Conservation (phyloP, 73 alveolate genomes). For the Paramecium sonneborni region DNA sequence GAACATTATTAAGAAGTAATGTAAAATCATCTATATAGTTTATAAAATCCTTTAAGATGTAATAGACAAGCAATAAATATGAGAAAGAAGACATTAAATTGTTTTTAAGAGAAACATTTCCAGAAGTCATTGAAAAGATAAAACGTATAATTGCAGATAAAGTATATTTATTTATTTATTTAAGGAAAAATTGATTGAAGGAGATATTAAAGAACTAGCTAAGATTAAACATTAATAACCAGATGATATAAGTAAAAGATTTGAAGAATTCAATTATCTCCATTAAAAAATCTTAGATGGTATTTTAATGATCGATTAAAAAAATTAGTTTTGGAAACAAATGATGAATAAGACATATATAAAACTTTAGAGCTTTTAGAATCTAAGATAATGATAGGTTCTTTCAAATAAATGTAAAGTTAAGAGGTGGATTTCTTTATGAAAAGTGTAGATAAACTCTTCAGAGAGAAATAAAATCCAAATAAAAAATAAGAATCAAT, state of each 20-base stretch:
- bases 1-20: conserved; percentile 38
- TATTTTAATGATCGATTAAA: neutral
- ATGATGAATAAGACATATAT: conserved; percentile 1
- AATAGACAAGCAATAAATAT: neutral
- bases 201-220: conserved; percentile 25
- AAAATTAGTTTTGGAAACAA: neutral
- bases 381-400: conserved; percentile 28
- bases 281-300: conserved; percentile 14
- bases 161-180: neutral
- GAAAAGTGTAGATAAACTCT: conserved; percentile 30
- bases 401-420: neutral
- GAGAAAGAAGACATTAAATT: neutral
- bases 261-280: conserved; percentile 27
- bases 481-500: neutral
- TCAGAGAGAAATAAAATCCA: neutral
- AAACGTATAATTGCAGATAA: conserved; percentile 17
- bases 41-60: neutral
- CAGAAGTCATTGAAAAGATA: conserved; percentile 8
- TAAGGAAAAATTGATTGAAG: conserved; percentile 43
- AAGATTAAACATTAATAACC: neutral
- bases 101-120: conserved; percentile 48
- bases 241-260: neutral
- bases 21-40: neutral
- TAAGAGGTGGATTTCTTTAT: conserved; percentile 18
- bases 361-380: conserved; percentile 11